Percentiles rank a stretch among this genome's conserved stretches.
These are phyloP conservation scores for Fusarium paranaense DNA, from an alignment of 2,329 filamentous ascomycete species.

Conservation along the genomic window DNA sequence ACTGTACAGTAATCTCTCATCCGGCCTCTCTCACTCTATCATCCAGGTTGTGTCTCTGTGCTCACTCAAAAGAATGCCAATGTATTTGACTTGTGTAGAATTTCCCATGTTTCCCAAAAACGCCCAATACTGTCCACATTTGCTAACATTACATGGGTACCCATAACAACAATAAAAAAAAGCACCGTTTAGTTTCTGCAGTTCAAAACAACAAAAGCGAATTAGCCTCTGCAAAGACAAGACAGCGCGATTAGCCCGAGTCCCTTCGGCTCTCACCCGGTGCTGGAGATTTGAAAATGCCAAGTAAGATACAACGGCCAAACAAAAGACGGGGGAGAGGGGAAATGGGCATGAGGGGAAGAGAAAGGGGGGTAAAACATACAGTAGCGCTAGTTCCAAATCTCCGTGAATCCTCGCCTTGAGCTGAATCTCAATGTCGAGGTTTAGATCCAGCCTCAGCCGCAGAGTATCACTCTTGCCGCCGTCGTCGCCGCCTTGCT, in stretches of 20 bases:
- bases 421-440: slow-evolving; percentile 86
- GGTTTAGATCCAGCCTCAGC: slow-evolving; percentile 80
- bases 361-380: slow-evolving; percentile 43
- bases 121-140: not conserved
- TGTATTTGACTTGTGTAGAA: not conserved
- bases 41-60: not conserved
- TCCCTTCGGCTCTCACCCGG: slow-evolving; percentile 32
- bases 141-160: slow-evolving; percentile 33
- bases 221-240: slow-evolving; percentile 42
- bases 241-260: slow-evolving; percentile 24
- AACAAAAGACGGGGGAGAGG: slow-evolving; percentile 6
- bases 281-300: slow-evolving; percentile 41
- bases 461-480: slow-evolving; percentile 72
- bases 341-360: not conserved
- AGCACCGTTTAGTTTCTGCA: slow-evolving; percentile 34
- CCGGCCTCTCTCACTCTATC: not conserved
- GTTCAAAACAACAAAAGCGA: slow-evolving; percentile 20
- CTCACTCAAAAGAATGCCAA: not conserved
- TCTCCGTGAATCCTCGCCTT: slow-evolving; percentile 90
- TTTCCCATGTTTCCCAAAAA: not conserved
- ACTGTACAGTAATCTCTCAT: not conserved
- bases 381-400: slow-evolving; percentile 78
- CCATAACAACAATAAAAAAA: not conserved
- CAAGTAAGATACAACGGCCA: slow-evolving; percentile 43
- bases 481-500: slow-evolving; percentile 49